phyloP scores from a whole-genome alignment of 2,329 filamentous ascomycete genomes.

The Aspergillus ibericus region DNA sequence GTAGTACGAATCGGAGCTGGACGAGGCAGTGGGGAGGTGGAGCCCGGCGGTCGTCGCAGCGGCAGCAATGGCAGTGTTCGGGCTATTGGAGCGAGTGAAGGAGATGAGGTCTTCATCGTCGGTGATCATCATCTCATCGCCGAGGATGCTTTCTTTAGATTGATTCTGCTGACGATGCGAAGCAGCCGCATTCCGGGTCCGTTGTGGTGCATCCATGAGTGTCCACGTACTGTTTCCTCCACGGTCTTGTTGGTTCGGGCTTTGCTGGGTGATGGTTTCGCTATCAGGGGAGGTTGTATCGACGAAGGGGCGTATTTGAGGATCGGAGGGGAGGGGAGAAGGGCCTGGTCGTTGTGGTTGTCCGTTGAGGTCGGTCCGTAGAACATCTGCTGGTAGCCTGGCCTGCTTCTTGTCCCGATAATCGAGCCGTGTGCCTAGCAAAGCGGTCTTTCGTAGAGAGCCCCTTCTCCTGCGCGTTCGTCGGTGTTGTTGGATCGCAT shows the following conservation, averaged over 20 bases:
- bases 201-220: conserved; percentile 20
- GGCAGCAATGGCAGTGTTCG: conserved; percentile 12
- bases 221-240: conserved; percentile 16
- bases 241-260: conserved; percentile 15
- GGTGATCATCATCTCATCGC: conserved; percentile 71
- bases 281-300: conserved; percentile 12
- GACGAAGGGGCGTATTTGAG: conserved; percentile 14
- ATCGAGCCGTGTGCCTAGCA: conserved; percentile 62
- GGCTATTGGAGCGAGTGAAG: conserved; percentile 55
- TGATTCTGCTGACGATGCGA: conserved; percentile 37
- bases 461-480: conserved; percentile 72
- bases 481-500: conserved; percentile 48
- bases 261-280: conserved; percentile 15
- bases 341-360: conserved; percentile 10
- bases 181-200: conserved; percentile 23
- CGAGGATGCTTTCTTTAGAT: conserved; percentile 58
- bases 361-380: conserved; percentile 19
- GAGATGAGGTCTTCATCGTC: conserved; percentile 79
- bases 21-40: conserved; percentile 48
- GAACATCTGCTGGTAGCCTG: conserved; percentile 14
- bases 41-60: conserved; percentile 15
- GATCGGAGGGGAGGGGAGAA: conserved; percentile 1
- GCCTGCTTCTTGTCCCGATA: conserved; percentile 33
- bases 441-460: conserved; percentile 81
- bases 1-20: conserved; percentile 66